phyloP scores from a whole-genome alignment of 148 eudicot species.

The Vaccinium darrowii region DNA sequence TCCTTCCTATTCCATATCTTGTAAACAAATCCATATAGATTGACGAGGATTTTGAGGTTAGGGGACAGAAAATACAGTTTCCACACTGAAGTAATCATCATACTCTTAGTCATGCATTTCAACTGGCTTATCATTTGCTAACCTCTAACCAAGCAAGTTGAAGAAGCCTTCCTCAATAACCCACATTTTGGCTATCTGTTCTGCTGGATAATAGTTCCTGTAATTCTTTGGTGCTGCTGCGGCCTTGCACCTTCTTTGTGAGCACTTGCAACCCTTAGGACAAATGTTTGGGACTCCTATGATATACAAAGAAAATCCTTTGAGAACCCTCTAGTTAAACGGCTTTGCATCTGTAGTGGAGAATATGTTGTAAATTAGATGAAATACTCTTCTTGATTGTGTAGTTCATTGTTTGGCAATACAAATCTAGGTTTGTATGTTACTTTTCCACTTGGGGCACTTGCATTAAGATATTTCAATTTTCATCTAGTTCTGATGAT shows the following conservation, averaged over 20 bases:
- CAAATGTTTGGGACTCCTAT: neutral
- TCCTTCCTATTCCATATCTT: neutral
- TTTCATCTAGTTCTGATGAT: neutral
- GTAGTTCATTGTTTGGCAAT: neutral
- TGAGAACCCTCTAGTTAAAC: neutral
- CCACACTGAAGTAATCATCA: neutral
- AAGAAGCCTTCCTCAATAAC: neutral
- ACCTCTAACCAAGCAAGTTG: constrained; percentile 2
- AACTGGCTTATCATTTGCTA: neutral
- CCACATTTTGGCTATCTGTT: neutral
- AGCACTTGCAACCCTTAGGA: neutral
- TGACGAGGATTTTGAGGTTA: neutral
- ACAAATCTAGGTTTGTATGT: neutral
- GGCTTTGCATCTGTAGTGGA: neutral
- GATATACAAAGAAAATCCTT: neutral
- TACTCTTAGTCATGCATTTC: neutral
- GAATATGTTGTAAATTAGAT: neutral
- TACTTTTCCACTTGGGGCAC: neutral
- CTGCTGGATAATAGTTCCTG: neutral
- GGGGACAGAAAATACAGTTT: neutral
- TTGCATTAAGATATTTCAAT: neutral
- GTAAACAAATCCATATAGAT: neutral
- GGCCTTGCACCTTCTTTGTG: neutral
- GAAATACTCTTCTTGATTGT: neutral
- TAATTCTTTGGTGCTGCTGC: neutral